These are phyloP conservation scores for Lepidium aucheri DNA, from an alignment of 345 rosid species.

Conservation along the genomic window DNA sequence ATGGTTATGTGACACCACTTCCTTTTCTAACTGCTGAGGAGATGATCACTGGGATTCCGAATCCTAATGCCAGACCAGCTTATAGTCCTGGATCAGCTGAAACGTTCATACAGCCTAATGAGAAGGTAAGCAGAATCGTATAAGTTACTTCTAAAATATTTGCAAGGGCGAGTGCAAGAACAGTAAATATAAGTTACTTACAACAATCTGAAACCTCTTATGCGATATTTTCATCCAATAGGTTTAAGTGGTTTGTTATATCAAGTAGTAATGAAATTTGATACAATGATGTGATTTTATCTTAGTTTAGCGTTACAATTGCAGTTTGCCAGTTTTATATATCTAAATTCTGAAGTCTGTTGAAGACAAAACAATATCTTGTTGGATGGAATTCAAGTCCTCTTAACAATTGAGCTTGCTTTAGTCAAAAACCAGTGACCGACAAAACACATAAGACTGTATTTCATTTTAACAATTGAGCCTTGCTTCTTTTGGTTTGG, in stretches of 20 bases:
- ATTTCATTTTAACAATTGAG: not conserved
- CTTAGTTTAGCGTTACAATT: not conserved
- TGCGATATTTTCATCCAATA: no score
- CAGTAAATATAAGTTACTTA: no score
- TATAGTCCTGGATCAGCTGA: not conserved
- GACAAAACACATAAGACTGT: not conserved
- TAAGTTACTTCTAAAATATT: not conserved
- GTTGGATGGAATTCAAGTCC: not conserved
- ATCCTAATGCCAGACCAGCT: constrained; percentile 9
- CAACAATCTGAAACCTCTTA: no score
- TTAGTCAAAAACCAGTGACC: not conserved
- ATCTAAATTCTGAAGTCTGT: not conserved
- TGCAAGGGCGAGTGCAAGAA: no score
- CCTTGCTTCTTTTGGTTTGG: not conserved
- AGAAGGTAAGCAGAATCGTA: constrained; percentile 2
- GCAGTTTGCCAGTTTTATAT: not conserved
- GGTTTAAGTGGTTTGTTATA: no score
- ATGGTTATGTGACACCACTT: constrained; percentile 31
- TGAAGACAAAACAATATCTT: not conserved
- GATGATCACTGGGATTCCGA: constrained; percentile 29
- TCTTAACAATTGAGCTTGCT: not conserved
- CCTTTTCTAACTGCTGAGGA: constrained; percentile 29
- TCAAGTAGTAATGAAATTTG: no score
- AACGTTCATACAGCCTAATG: not conserved
- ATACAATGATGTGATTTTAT: not conserved